A percentile compares a stretch with the other conserved stretches of the same genome.
phyloP scores from a whole-genome alignment of 2,329 filamentous ascomycete genomes.

The Albifimbria verrucaria region DNA sequence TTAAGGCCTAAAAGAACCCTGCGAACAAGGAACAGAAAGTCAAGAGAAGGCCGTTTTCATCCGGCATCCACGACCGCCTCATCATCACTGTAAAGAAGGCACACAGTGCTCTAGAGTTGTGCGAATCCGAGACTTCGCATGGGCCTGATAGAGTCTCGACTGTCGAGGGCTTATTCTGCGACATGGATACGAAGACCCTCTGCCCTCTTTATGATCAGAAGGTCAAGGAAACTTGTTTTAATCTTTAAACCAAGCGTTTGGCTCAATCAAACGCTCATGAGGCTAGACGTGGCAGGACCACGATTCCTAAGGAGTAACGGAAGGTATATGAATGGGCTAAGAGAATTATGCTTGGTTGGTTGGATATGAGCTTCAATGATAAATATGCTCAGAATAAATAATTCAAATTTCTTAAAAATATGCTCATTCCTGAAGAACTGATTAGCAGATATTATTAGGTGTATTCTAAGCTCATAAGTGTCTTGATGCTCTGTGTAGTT shows the following conservation, averaged over 20 bases:
- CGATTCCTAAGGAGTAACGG: background rate
- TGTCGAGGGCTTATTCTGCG: constrained; percentile 26
- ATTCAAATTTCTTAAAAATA: no score
- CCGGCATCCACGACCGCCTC: constrained; percentile 8
- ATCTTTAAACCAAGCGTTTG: background rate
- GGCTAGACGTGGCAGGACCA: background rate
- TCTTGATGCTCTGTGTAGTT: no score
- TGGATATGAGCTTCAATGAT: no score
- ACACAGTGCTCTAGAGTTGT: constrained; percentile 27
- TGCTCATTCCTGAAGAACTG: no score
- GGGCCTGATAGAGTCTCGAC: constrained; percentile 29
- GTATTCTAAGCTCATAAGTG: no score
- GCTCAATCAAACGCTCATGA: background rate
- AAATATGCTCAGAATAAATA: no score
- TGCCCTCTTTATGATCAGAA: constrained; percentile 21
- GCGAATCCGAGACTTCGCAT: constrained; percentile 20
- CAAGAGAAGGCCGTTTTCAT: no score
- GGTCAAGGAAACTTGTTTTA: constrained; percentile 14
- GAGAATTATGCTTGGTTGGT: no score
- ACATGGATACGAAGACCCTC: constrained; percentile 24
- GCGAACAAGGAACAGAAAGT: no score
- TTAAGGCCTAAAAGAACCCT: no score
- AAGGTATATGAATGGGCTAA: background rate
- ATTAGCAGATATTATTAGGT: no score
- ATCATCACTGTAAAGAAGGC: constrained; percentile 14